Base-by-base conservation (phyloP, 352 stramenopile genomes). In the Elongisporangium prolatum region DNA sequence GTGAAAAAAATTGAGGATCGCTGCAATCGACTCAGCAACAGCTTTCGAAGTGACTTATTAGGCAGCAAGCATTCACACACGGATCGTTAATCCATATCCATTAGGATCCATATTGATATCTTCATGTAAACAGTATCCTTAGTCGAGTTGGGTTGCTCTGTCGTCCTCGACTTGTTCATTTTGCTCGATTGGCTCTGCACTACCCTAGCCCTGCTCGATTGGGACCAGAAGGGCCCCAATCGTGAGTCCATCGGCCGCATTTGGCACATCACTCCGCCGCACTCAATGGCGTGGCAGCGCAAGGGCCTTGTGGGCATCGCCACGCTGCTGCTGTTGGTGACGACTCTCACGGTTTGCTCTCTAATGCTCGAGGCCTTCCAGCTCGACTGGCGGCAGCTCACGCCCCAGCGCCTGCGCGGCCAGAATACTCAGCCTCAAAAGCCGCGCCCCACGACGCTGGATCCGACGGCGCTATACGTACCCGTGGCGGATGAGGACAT, bases 371-470 rank as follows among this genome's bases (percentile, higher is more conserved):
- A 75, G 38, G 64, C 68, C 44, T 70, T 65, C 14, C 64, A 65
- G 38, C 64, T 75, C 40, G 68, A 72, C 47, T 75, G 68, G 50
- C 64, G 68, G 40, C 61, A 59, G 14, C 61, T 67, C 54, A 50
- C 64, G 61, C 61, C 54, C 13, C 38, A 24, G 37, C 10, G 48
- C 14, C 5, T 49, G 17, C 18, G 24, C 21, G 40, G 20, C 2
- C 21, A n/a, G 24, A 2, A 22, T 38, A 40, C 20, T 7, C 47
- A 50, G 47, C 8, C 17, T 17, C 16, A 21, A 18, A 28, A 34
- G 22, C 38, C 22, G 44, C 28, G 3, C 6, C 2, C 24, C 44
- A 17, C 22, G 24, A 48, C 24, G 40, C 21, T 18, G 48, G 51
- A 24, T 24, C 17, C 2, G 0, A 17, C 10, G 44, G 4, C 21